These are phyloP conservation scores for Fusarium heterosporum DNA, from an alignment of 2,329 filamentous ascomycete genomes.

Conservation along the genomic window DNA sequence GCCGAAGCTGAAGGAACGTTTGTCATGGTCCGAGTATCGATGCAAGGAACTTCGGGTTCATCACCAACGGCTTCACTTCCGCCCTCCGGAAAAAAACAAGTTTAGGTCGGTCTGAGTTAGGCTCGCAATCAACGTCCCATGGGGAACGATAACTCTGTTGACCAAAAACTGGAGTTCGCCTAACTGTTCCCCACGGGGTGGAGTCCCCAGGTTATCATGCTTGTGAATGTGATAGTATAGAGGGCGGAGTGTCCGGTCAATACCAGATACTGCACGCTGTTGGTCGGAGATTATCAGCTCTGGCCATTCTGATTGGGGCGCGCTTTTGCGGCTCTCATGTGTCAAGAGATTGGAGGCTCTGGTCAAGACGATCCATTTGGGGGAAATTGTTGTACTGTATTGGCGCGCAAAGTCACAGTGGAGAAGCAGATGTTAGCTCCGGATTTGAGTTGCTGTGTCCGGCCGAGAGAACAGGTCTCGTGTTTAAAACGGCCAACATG, in stretches of 20 bases:
- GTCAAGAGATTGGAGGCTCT: not conserved
- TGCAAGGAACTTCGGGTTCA: conserved; percentile 1
- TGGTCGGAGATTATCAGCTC: conserved; percentile 10
- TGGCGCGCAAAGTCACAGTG: conserved; percentile 17
- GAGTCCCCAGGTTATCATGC: not conserved
- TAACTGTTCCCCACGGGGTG: conserved; percentile 19
- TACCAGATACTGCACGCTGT: not conserved
- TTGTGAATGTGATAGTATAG: not conserved
- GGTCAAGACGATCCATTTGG: not conserved
- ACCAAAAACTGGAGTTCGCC: conserved; percentile 12
- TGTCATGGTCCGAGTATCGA: not conserved
- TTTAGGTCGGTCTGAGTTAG: not conserved
- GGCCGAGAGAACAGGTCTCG: conserved; percentile 23
- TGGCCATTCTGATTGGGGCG: conserved; percentile 21
- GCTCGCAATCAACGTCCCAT: not conserved
- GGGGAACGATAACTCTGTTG: conserved; percentile 10
- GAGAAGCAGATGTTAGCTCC: not conserved
- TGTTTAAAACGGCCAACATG: conserved; percentile 11
- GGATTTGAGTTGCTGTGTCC: conserved; percentile 3
- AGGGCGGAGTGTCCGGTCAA: not conserved
- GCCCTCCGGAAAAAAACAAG: conserved; percentile 7
- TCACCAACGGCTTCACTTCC: not conserved
- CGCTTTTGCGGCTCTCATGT: conserved; percentile 21
- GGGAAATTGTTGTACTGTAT: conserved; percentile 7
- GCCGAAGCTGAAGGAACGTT: not conserved